A percentile compares a stretch with the other conserved stretches of the same genome.
Evolutionary conservation across 2,329 filamentous ascomycete genomes (phyloP).

Genomic region (Pyricularia grisea): DNA sequence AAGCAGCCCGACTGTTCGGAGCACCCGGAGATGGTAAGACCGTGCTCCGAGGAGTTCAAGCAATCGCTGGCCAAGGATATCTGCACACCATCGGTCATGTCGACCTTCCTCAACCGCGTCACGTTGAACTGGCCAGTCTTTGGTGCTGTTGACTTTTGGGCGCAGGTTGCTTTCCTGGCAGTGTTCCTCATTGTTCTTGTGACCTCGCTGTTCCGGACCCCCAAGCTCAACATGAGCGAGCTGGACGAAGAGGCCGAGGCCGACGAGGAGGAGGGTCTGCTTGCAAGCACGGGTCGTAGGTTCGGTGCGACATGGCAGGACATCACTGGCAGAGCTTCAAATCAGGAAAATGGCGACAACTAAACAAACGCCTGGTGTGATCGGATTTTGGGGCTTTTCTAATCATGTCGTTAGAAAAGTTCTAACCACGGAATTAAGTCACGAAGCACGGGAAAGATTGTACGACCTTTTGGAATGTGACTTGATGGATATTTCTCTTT

Average conservation of each 20-base stretch:
- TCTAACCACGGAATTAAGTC: background rate
- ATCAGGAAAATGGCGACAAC: background rate
- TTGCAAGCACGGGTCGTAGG: slow-evolving; percentile 72
- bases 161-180: slow-evolving; percentile 82
- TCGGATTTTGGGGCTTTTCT: background rate
- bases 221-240: slow-evolving; percentile 65
- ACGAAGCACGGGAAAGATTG: background rate
- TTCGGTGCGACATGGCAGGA: slow-evolving; percentile 87
- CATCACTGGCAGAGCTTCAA: slow-evolving; percentile 47
- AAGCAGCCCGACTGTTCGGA: slow-evolving; percentile 67
- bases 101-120: slow-evolving; percentile 86
- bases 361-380: background rate
- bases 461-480: background rate
- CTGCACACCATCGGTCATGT: slow-evolving; percentile 86
- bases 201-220: slow-evolving; percentile 70
- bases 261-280: slow-evolving; percentile 85
- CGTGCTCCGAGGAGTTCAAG: slow-evolving; percentile 70
- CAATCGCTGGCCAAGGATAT: slow-evolving; percentile 65
- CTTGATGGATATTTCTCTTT: background rate
- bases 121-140: slow-evolving; percentile 95
- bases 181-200: slow-evolving; percentile 77
- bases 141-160: slow-evolving; percentile 88
- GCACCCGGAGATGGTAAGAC: slow-evolving; percentile 61
- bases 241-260: slow-evolving; percentile 84
- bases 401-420: background rate